Evolutionary conservation across 73 alveolate genomes (phyloP), one percentile per base, ranked within the genome.

Genomic region (Paraurostyla sp.): DNA sequence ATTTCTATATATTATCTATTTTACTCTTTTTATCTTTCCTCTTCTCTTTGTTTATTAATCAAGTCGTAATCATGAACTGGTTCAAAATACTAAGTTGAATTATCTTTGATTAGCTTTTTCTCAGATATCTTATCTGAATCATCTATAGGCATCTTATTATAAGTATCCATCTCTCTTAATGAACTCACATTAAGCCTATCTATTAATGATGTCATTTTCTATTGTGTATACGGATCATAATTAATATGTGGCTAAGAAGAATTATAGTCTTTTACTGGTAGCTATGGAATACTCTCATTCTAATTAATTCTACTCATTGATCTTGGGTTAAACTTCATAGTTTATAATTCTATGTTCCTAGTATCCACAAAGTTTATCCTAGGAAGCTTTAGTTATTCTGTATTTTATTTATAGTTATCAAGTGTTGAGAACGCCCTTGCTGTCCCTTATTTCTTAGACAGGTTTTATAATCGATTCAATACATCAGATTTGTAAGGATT

Each of bases 401-500:
- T 35, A 22, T 32, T 7, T 18, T n/a, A 2, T 15, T 33, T 38
- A 32, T 65, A 1, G 1, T 1, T 13, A 36, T 1, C 6, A 9
- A 15, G 3, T 18, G 82, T 38, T 0, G 16, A 11, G 46, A 38
- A 38, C 9, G 7, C 3, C 25, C 32, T 65, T 22, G 35, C 25
- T 18, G 29, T 60, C 3, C 58, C 42, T 22, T 25, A 38, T 1
- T 38, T 4, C 1, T 32, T 9, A 13, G 82, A 65, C 18, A 65
- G 25, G 23, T 65, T 65, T 3, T 65, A 65, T 35, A 65, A 38
- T 38, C 82, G 7, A 33, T 40, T 32, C 18, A 65, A 40, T 35
- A 65, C 58, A 65, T 65, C 82, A 36, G 82, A 13, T 38, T 65
- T 15, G 23, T 65, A 65, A 13, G 82, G 82, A 13, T 32, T 65